phyloP scores from a whole-genome alignment of 208 protist genomes.

The Porcisia deanei region DNA sequence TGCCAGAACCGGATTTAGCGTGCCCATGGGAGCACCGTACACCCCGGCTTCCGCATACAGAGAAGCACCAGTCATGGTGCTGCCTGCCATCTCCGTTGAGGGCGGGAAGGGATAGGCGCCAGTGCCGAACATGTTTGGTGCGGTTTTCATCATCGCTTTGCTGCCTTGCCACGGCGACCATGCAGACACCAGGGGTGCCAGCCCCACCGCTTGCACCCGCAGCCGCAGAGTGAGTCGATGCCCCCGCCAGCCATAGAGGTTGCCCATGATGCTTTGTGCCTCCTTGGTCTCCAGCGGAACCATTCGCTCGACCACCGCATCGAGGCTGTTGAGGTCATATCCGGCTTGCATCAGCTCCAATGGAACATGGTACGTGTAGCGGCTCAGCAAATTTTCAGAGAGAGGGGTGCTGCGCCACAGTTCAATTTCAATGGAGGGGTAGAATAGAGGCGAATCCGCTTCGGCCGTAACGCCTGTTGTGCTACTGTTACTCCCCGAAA shows the following conservation, averaged over 20 bases:
- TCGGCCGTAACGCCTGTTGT: background rate
- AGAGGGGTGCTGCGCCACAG: constrained; percentile 51
- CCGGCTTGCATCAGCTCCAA: constrained; percentile 30
- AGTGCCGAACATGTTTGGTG: background rate
- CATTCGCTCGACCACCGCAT: constrained; percentile 22
- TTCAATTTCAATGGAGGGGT: constrained; percentile 50
- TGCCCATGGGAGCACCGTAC: constrained; percentile 17
- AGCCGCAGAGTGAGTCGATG: constrained; percentile 34
- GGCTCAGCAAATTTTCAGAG: constrained; percentile 46
- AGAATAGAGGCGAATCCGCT: background rate
- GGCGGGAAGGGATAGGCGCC: constrained; percentile 15
- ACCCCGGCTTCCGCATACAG: background rate
- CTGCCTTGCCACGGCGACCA: constrained; percentile 1
- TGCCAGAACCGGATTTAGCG: constrained; percentile 18
- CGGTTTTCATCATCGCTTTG: background rate
- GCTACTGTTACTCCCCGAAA: background rate
- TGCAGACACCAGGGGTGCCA: constrained; percentile 9
- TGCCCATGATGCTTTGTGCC: constrained; percentile 23
- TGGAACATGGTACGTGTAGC: constrained; percentile 39
- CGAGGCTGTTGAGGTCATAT: constrained; percentile 10
- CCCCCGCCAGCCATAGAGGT: constrained; percentile 26
- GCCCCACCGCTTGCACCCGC: constrained; percentile 30
- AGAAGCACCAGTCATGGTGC: background rate
- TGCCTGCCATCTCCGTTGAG: background rate
- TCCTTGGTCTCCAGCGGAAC: constrained; percentile 23